phyloP scores from a whole-genome alignment of 208 protist genomes.

The Lotmaria passim region DNA sequence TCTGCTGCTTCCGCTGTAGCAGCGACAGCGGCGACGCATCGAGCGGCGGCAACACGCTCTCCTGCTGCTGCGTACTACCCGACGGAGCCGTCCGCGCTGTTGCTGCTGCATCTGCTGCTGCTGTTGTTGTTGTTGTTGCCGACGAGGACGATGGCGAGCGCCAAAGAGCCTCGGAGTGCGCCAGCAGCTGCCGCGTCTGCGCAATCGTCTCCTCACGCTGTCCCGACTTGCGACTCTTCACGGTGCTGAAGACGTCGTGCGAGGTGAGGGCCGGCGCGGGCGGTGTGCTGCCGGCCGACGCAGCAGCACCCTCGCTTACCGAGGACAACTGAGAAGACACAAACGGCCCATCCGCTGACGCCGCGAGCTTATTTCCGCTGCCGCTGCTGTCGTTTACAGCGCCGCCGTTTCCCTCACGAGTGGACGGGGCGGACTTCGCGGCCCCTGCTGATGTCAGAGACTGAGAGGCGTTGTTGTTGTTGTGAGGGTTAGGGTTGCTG shows the following conservation, averaged over 20 bases:
- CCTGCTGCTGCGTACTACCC: not conserved
- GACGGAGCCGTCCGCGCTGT: not conserved
- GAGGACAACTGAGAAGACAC: not conserved
- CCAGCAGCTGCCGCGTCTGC: conserved; percentile 34
- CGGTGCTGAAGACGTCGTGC: conserved; percentile 11
- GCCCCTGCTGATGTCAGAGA: not conserved
- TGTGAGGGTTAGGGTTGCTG: too few species aligned
- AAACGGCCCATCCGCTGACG: not conserved
- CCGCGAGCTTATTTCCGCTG: not conserved
- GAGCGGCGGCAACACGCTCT: conserved; percentile 13
- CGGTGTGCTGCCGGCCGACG: not conserved
- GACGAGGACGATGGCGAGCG: not conserved
- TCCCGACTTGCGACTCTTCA: conserved; percentile 10
- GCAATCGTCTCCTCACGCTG: conserved; percentile 18
- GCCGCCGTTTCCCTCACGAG: not conserved
- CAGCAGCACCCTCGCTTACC: not conserved
- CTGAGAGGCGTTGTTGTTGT: not conserved
- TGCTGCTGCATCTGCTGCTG: not conserved
- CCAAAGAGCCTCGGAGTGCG: conserved; percentile 39
- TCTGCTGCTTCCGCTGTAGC: too few species aligned
- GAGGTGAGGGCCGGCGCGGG: conserved; percentile 1
- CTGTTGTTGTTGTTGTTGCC: not conserved
- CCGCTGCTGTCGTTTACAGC: not conserved
- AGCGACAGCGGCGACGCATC: not conserved
- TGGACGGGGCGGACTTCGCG: not conserved